Evolutionary conservation across 139 green algal genomes (phyloP).

Genomic region (Asterochloris sp.): DNA sequence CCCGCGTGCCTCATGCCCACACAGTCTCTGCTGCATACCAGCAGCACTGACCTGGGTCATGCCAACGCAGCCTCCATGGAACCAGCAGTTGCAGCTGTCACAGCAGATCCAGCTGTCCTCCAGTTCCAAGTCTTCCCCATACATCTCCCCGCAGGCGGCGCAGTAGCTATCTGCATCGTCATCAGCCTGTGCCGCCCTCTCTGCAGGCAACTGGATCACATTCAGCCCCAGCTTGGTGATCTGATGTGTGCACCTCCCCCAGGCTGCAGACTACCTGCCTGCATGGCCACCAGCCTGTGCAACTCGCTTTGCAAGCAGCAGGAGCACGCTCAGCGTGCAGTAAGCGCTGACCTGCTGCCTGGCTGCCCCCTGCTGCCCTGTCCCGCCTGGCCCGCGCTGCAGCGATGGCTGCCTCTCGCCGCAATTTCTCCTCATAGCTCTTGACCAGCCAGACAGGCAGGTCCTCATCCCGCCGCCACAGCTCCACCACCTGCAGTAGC

Average conservation of each 20-base stretch:
- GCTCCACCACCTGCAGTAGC: background rate
- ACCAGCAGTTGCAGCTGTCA: conserved; percentile 44
- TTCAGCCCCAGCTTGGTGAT: background rate
- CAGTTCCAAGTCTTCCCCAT: conserved; percentile 26
- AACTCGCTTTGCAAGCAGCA: no score
- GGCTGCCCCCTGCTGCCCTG: conserved; percentile 2
- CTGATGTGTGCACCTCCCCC: background rate
- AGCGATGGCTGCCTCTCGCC: conserved; percentile 26
- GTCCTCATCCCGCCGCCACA: conserved; percentile 21
- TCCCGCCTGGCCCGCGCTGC: conserved; percentile 15
- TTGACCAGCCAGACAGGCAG: conserved; percentile 53
- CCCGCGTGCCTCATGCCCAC: background rate
- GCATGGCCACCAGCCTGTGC: no score
- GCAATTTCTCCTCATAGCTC: conserved; percentile 42
- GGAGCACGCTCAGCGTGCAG: background rate
- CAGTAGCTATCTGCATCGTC: conserved; percentile 26
- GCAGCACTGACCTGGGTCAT: conserved; percentile 28
- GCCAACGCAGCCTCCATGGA: conserved; percentile 43
- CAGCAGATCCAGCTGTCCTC: conserved; percentile 44
- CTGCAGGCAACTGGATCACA: background rate
- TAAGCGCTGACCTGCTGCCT: background rate
- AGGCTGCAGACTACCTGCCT: no score
- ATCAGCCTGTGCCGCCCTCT: conserved; percentile 12
- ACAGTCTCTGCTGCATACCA: background rate
- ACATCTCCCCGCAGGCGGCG: conserved; percentile 24